These are phyloP conservation scores for Cryptococcus sp. DNA, from an alignment of 1,284 basidiomycete genomes.

Conservation along the genomic window DNA sequence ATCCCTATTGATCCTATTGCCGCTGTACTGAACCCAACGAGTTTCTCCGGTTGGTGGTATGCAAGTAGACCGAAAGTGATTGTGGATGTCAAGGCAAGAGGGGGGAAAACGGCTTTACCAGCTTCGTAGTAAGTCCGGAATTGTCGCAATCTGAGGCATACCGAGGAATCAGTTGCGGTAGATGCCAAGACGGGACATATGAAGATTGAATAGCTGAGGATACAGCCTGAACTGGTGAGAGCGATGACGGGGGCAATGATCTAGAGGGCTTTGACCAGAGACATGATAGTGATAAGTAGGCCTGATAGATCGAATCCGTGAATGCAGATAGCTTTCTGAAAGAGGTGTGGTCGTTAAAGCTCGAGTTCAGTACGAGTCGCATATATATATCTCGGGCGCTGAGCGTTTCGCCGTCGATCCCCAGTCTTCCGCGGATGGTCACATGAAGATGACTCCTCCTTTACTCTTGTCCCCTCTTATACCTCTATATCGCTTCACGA, in stretches of 20 bases:
- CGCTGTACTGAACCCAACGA: conserved; percentile 1
- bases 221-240: not conserved
- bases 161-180: not conserved
- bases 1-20: conserved; percentile 3
- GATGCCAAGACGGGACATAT: not conserved
- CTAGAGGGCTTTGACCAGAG: not conserved
- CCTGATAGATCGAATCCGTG: no score
- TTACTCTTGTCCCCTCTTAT: no score
- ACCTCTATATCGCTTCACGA: no score
- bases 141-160: not conserved
- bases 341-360: no score
- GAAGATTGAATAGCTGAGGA: conserved; percentile 1
- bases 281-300: not conserved
- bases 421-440: no score
- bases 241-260: not conserved
- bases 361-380: no score
- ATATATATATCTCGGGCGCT: no score
- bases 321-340: no score
- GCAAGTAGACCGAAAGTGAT: conserved; percentile 1
- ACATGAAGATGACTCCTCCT: no score
- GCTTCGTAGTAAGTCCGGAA: not conserved
- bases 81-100: not conserved
- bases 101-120: conserved; percentile 5
- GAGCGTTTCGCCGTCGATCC: no score
- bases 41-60: not conserved